Percentiles rank a stretch among this genome's conserved stretches.
These are phyloP conservation scores for Hydrangea macrophylla DNA, from an alignment of 148 eudicot species.

Conservation along the genomic window DNA sequence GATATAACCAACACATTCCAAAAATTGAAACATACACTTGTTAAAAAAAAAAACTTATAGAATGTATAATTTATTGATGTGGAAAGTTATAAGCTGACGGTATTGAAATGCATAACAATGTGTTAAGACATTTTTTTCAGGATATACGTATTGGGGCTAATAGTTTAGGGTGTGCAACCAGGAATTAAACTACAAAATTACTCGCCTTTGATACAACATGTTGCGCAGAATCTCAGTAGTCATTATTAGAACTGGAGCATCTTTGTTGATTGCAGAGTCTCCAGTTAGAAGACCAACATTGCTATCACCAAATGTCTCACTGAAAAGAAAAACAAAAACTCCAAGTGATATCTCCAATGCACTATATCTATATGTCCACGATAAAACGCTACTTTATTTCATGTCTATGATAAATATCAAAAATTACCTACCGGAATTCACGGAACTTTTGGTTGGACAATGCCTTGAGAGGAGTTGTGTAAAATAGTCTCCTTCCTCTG, in stretches of 20 bases:
- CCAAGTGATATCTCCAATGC: background rate
- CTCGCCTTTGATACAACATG: conserved; percentile 89
- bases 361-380: background rate
- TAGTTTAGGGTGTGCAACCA: background rate
- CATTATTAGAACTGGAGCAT: conserved; percentile 93
- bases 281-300: conserved; percentile 98
- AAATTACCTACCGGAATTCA: conserved; percentile 63
- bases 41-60: no score
- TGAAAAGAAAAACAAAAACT: conserved; percentile 19
- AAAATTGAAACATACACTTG: no score
- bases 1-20: no score
- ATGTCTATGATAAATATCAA: background rate
- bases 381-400: background rate
- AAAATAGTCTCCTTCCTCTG: conserved; percentile 75
- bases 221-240: conserved; percentile 96
- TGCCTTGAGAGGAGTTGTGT: conserved; percentile 96
- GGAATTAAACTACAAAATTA: background rate
- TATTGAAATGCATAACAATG: no score
- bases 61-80: no score
- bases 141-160: background rate
- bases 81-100: no score
- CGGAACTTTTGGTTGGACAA: conserved; percentile 96
- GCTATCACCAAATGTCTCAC: conserved; percentile 84
- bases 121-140: no score
- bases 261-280: conserved; percentile 90